These are phyloP conservation scores for Onygenales sp. DNA, from an alignment of 2,329 filamentous ascomycete genomes.

Conservation along the genomic window DNA sequence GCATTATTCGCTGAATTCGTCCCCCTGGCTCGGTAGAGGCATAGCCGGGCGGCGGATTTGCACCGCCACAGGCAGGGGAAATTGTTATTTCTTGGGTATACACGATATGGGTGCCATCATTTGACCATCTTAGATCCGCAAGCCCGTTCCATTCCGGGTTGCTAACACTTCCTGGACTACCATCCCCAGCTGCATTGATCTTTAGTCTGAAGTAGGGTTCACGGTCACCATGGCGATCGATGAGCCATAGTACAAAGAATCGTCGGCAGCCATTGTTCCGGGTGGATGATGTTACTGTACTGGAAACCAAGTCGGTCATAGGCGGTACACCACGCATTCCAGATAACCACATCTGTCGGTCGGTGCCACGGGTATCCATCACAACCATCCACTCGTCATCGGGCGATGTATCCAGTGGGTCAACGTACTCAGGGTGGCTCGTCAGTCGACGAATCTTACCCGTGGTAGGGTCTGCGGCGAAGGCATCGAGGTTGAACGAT, in stretches of 20 bases:
- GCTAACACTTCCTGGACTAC: conserved; percentile 27
- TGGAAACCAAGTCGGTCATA: conserved; percentile 29
- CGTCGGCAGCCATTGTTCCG: conserved; percentile 39
- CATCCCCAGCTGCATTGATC: conserved; percentile 31
- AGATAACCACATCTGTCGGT: conserved; percentile 35
- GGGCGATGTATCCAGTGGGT: conserved; percentile 34
- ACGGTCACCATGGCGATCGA: conserved; percentile 38
- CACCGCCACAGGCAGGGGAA: conserved; percentile 34
- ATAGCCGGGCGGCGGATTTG: conserved; percentile 34
- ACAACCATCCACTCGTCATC: conserved; percentile 36
- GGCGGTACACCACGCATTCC: conserved; percentile 35
- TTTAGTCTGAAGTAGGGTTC: conserved; percentile 36
- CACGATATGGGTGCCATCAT: conserved; percentile 34
- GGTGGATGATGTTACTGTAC: conserved; percentile 27
- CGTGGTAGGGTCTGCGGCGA: conserved; percentile 31
- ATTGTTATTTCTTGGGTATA: conserved; percentile 34
- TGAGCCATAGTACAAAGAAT: conserved; percentile 39
- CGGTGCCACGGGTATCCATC: conserved; percentile 35
- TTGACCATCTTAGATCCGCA: conserved; percentile 36
- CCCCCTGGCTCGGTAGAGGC: conserved; percentile 30
- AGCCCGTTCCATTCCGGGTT: conserved; percentile 41
- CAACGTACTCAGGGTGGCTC: conserved; percentile 35
- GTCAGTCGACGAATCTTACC: conserved; percentile 35
- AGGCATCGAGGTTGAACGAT: conserved; percentile 39
- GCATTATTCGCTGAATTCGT: conserved; percentile 32